phyloP scores from a whole-genome alignment of 371 early-diverging fungal genomes.

The Nematocida major region DNA sequence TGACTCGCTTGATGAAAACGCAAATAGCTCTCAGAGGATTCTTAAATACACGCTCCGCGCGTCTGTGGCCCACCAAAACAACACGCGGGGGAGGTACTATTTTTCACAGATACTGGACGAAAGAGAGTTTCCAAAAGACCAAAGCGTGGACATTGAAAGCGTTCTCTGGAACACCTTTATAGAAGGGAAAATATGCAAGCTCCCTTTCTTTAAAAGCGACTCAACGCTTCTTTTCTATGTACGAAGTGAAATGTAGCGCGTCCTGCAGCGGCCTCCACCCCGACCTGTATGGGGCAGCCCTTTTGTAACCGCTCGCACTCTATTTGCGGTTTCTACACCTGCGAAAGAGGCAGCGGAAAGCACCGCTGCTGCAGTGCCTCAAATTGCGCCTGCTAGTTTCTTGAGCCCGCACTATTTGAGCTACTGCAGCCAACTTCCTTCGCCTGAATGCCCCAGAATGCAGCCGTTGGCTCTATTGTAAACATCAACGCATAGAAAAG shows the following conservation, averaged over 20 bases:
- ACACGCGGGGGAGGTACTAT: neutral
- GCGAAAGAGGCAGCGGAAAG: too few species aligned
- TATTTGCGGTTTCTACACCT: too few species aligned
- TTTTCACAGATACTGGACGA: constrained; percentile 16
- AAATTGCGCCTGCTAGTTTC: too few species aligned
- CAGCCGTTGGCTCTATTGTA: too few species aligned
- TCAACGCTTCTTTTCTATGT: constrained; percentile 15
- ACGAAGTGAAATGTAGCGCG: neutral
- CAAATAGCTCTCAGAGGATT: neutral
- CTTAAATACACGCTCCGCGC: neutral
- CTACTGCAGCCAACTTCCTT: too few species aligned
- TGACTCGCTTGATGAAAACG: neutral
- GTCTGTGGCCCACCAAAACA: neutral
- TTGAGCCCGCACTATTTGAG: too few species aligned
- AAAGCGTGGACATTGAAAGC: neutral
- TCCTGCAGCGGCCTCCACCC: neutral
- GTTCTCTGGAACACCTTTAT: constrained; percentile 9
- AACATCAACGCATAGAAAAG: too few species aligned
- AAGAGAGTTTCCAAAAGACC: neutral
- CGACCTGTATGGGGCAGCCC: too few species aligned
- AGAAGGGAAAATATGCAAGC: neutral
- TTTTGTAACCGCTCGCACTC: too few species aligned
- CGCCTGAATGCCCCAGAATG: too few species aligned
- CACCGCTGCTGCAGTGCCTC: too few species aligned
- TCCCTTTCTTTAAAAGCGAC: constrained; percentile 2